Percentiles rank a stretch among this genome's conserved stretches.
Evolutionary conservation across 345 rosid genomes (phyloP).

Genomic region (Rhodomyrtus tomentosa): DNA sequence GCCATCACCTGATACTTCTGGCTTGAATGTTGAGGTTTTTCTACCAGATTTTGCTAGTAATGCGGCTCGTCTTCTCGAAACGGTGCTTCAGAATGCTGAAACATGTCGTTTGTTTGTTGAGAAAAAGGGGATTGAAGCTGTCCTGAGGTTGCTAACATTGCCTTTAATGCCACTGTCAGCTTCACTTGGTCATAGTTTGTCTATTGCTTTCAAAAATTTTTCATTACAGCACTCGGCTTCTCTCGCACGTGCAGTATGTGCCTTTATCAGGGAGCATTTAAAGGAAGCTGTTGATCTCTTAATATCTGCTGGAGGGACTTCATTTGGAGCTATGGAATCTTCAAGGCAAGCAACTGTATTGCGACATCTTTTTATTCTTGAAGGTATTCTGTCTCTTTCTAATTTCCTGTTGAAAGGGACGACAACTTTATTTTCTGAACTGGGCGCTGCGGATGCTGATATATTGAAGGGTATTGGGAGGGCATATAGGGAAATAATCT

Average conservation of each 20-base stretch:
- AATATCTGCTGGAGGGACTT: slow-evolving; percentile 44
- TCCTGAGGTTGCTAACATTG: slow-evolving; percentile 61
- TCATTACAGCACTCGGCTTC: slow-evolving; percentile 82
- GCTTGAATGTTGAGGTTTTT: slow-evolving; percentile 43
- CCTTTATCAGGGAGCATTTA: slow-evolving; percentile 68
- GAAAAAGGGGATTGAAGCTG: slow-evolving; percentile 87
- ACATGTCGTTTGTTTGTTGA: slow-evolving; percentile 87
- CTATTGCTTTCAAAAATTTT: slow-evolving; percentile 88
- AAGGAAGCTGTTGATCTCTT: slow-evolving; percentile 46
- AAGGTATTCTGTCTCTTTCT: slow-evolving; percentile 65
- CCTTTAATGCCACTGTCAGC: slow-evolving; percentile 77
- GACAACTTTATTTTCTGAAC: slow-evolving; percentile 57
- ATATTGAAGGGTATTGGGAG: slow-evolving; percentile 73
- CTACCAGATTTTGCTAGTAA: slow-evolving; percentile 79
- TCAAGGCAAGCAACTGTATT: slow-evolving; percentile 41
- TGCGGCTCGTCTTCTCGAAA: slow-evolving; percentile 83
- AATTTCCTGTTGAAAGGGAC: slow-evolving; percentile 79
- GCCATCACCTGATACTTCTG: slow-evolving; percentile 43
- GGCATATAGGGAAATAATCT: slow-evolving; percentile 59
- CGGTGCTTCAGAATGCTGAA: slow-evolving; percentile 92
- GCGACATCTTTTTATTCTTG: slow-evolving; percentile 68
- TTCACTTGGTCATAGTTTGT: slow-evolving; percentile 69
- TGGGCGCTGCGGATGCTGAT: slow-evolving; percentile 87
- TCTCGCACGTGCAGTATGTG: slow-evolving; percentile 71
- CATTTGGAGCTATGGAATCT: slow-evolving; percentile 49